Evolutionary conservation across 2,329 filamentous ascomycete species (phyloP).

Genomic region (Mycogone perniciosa): DNA sequence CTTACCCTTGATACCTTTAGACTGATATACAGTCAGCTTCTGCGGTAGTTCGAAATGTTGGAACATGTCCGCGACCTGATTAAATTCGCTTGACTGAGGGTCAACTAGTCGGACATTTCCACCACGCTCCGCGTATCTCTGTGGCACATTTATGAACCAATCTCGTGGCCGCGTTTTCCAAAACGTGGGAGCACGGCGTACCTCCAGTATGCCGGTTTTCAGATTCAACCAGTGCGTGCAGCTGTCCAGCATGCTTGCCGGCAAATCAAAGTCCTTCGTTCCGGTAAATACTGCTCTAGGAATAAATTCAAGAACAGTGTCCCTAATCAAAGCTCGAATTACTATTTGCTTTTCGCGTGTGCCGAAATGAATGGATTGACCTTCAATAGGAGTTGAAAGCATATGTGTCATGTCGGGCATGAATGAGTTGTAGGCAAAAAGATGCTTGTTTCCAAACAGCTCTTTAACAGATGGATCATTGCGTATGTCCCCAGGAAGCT

Average conservation of each 20-base stretch:
- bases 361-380: constrained; percentile 36
- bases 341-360: neutral
- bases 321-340: constrained; percentile 20
- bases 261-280: constrained; percentile 39
- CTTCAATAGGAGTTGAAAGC: constrained; percentile 18
- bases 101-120: neutral
- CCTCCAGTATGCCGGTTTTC: constrained; percentile 35
- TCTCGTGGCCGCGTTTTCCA: constrained; percentile 22
- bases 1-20: neutral
- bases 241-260: constrained; percentile 39
- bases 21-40: constrained; percentile 9
- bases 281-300: constrained; percentile 25
- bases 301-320: constrained; percentile 27
- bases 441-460: constrained; percentile 48
- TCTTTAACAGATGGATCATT: constrained; percentile 35
- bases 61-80: neutral
- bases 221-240: constrained; percentile 58
- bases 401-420: constrained; percentile 48
- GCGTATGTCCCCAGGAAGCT: constrained; percentile 46
- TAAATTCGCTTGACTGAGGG: neutral
- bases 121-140: constrained; percentile 19
- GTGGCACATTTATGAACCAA: constrained; percentile 30
- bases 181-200: constrained; percentile 36
- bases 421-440: constrained; percentile 46
- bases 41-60: constrained; percentile 1